Conservation (phyloP, 345 rosid genomes). For the Orychophragmus violaceus region DNA sequence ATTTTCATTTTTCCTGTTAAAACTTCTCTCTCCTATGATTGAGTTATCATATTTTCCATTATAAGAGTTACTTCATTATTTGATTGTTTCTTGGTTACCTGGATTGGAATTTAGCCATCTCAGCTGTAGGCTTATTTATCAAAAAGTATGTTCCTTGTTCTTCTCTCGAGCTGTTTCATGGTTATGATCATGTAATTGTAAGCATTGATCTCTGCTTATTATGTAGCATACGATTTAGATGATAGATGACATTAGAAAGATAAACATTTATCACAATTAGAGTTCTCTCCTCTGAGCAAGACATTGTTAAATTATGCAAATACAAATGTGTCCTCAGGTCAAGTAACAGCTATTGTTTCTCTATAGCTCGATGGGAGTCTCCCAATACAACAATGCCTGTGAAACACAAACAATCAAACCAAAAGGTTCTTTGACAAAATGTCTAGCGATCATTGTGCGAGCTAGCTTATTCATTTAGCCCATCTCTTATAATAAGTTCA, state of each 20-base stretch:
- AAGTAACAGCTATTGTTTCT: not conserved
- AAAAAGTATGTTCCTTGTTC: not conserved
- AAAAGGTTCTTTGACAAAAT: constrained; percentile 8
- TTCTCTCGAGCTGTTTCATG: not conserved
- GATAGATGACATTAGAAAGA: no score
- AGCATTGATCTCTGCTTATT: not conserved
- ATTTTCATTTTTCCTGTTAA: constrained; percentile 12
- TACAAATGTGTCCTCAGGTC: not conserved
- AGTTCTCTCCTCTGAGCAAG: not conserved
- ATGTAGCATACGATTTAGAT: not conserved
- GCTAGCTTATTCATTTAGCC: constrained; percentile 19
- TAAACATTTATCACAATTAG: not conserved
- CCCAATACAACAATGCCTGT: constrained; percentile 27
- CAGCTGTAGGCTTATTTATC: not conserved
- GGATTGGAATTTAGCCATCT: not conserved
- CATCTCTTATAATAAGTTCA: not conserved
- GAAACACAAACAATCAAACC: not conserved
- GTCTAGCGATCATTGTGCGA: not conserved
- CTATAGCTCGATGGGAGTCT: constrained; percentile 29
- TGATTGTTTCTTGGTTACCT: not conserved
- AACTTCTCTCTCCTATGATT: not conserved
- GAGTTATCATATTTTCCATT: not conserved
- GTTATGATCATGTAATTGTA: not conserved
- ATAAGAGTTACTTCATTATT: not conserved
- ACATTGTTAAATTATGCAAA: not conserved